These are phyloP conservation scores for Byssothecium circinans DNA, from an alignment of 2,329 filamentous ascomycete species.

Conservation along the genomic window DNA sequence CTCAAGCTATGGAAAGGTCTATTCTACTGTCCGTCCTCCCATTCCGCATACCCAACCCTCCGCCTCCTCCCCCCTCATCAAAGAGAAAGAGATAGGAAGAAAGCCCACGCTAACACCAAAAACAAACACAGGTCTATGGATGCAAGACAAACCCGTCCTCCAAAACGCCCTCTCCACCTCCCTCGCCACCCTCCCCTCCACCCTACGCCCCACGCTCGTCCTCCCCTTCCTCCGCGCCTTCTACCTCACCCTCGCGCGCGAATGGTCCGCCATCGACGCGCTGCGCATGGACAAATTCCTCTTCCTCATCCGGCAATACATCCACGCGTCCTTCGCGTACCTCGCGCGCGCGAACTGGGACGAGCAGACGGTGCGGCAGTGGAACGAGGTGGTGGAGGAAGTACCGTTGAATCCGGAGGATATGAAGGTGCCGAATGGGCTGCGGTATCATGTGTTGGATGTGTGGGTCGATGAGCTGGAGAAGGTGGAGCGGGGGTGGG, in stretches of 20 bases:
- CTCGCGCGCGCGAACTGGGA: conserved; percentile 49
- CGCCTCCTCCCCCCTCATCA: no score
- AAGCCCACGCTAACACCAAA: no score
- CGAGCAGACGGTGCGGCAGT: conserved; percentile 42
- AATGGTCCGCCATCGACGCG: conserved; percentile 56
- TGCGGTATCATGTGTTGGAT: conserved; percentile 85
- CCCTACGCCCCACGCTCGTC: conserved; percentile 53
- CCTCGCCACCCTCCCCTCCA: conserved; percentile 69
- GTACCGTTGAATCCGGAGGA: conserved; percentile 51
- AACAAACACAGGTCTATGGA: conserved; percentile 68
- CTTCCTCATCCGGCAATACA: conserved; percentile 75
- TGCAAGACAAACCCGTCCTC: conserved; percentile 84
- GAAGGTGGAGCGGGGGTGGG: conserved; percentile 56
- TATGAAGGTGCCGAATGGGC: conserved; percentile 72
- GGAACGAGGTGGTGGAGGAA: conserved; percentile 52
- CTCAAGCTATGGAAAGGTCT: conserved; percentile 94
- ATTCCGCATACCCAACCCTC: neutral
- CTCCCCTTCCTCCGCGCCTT: conserved; percentile 53
- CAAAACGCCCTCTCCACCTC: conserved; percentile 82
- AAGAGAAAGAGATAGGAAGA: no score
- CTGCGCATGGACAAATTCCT: conserved; percentile 85
- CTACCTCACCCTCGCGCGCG: conserved; percentile 55
- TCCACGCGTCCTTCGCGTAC: conserved; percentile 67
- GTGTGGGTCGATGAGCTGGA: conserved; percentile 90
- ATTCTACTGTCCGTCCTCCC: conserved; percentile 68